Conservation (phyloP, 2,329 filamentous ascomycete genomes). For the Fusarium irregulare region DNA sequence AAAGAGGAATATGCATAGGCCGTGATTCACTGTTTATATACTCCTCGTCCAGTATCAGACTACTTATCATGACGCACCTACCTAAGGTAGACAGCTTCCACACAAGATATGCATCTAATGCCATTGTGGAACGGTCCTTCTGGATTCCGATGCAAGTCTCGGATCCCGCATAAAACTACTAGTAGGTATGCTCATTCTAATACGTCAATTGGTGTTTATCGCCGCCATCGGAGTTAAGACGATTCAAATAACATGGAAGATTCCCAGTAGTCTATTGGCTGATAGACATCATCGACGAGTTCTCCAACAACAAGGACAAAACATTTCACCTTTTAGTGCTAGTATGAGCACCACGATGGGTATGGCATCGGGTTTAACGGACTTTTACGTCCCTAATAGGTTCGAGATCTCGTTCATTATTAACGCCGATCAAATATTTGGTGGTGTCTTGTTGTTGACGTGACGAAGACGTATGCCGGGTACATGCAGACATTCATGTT, state of each 20-base stretch:
- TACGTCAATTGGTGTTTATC: not conserved
- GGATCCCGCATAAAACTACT: not conserved
- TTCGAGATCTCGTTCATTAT: not conserved
- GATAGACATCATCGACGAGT: not conserved
- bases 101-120: not conserved
- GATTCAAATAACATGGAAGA: not conserved
- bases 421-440: not conserved
- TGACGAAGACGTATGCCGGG: not conserved
- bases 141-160: not conserved
- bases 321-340: not conserved
- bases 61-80: not conserved
- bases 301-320: not conserved
- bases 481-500: not conserved
- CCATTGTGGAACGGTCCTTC: constrained; percentile 9
- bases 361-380: not conserved
- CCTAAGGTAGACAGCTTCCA: not conserved
- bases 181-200: not conserved
- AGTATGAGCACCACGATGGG: not conserved
- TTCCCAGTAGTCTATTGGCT: not conserved
- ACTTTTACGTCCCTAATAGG: no score
- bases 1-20: not conserved
- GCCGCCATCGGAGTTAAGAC: not conserved
- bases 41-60: not conserved
- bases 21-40: not conserved
- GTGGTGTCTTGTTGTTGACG: not conserved